Evolutionary conservation across 225 moss, liverwort and hornwort genomes (phyloP).

Genomic region (Neckera pumila): DNA sequence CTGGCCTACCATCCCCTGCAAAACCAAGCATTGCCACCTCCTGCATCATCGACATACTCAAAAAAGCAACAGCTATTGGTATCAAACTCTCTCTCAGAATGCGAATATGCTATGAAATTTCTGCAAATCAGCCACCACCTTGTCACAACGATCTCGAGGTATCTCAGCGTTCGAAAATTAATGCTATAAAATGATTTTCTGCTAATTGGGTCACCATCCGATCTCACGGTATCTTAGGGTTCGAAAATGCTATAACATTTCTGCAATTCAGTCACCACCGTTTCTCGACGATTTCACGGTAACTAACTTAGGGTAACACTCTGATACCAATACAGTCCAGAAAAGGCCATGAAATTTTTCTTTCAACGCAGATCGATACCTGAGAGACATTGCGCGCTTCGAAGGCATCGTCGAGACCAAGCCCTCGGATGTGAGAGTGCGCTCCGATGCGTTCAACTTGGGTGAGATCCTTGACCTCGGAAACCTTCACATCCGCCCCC

Average conservation of each 20-base stretch:
- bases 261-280: not conserved
- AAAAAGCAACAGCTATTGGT: not conserved
- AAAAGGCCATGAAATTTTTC: not conserved
- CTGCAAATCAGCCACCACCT: not conserved
- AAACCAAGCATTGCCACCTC: not conserved
- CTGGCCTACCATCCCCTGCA: conserved; percentile 82
- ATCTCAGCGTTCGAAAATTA: not conserved
- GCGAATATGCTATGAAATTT: not conserved
- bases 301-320: not conserved
- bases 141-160: not conserved
- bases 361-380: not conserved
- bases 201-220: not conserved
- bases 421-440: conserved; percentile 76
- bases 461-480: conserved; percentile 64
- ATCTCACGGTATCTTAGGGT: not conserved
- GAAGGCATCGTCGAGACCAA: conserved; percentile 68
- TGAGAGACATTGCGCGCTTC: conserved; percentile 69
- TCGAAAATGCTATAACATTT: not conserved
- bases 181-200: not conserved
- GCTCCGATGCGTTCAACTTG: conserved; percentile 82
- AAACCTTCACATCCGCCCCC: conserved; percentile 60
- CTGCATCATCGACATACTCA: not conserved
- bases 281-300: not conserved
- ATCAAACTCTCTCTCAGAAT: not conserved
- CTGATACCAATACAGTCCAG: not conserved